These are phyloP conservation scores for Colletotrichum eremochloae DNA, from an alignment of 2,329 filamentous ascomycete species.

Conservation along the genomic window DNA sequence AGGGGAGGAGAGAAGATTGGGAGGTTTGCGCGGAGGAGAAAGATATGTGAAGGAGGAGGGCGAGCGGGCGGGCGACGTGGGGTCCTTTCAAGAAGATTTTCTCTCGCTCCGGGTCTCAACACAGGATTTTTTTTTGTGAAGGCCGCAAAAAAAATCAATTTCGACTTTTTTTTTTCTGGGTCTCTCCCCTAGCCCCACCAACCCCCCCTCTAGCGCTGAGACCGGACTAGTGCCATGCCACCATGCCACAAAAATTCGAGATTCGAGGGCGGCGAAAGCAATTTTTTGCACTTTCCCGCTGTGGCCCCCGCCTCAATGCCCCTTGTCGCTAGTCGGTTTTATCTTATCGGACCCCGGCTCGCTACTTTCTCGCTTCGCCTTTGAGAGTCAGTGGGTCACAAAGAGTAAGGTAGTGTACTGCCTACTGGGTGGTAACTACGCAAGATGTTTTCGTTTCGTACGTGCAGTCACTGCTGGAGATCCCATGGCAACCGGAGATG, in stretches of 20 bases:
- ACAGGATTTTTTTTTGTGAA: slow-evolving; percentile 42
- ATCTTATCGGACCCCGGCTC: slow-evolving; percentile 38
- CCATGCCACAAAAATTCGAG: slow-evolving; percentile 39
- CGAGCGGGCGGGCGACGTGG: slow-evolving; percentile 40
- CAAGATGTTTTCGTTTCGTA: not conserved
- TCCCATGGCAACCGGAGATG: not conserved
- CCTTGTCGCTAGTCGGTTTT: slow-evolving; percentile 24
- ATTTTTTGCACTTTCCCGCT: slow-evolving; percentile 36
- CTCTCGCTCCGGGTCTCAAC: slow-evolving; percentile 37
- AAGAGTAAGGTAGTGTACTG: not conserved
- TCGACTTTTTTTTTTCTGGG: slow-evolving; percentile 44
- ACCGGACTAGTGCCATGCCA: slow-evolving; percentile 31
- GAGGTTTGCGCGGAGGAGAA: slow-evolving; percentile 41
- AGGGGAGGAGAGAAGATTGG: slow-evolving; percentile 42
- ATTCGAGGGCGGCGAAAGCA: slow-evolving; percentile 33
- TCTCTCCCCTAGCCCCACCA: slow-evolving; percentile 32
- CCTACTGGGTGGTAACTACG: too few species aligned
- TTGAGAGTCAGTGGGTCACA: not conserved
- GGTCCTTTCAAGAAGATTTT: slow-evolving; percentile 43
- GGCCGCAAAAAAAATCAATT: slow-evolving; percentile 41
- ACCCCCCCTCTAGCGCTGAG: slow-evolving; percentile 35
- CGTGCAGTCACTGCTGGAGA: slow-evolving; percentile 8
- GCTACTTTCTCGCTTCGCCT: slow-evolving; percentile 24
- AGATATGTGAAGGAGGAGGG: slow-evolving; percentile 39
- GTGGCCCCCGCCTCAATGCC: slow-evolving; percentile 3